Evolutionary conservation across 2,329 filamentous ascomycete species (phyloP).

Genomic region (Nemania sp.): DNA sequence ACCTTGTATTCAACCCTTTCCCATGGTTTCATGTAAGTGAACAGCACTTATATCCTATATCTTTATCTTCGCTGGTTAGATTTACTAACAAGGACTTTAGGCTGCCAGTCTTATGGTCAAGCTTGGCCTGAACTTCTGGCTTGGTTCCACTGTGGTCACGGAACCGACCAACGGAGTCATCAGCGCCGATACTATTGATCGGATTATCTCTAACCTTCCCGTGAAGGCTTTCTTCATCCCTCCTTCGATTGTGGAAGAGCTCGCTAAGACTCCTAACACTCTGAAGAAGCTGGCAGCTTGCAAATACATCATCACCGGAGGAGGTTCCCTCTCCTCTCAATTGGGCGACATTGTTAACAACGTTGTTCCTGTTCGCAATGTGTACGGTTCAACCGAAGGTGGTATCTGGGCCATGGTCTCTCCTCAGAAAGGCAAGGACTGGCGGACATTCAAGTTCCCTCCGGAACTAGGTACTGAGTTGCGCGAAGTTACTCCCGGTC

Average conservation of each 20-base stretch:
- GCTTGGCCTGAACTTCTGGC: constrained; percentile 31
- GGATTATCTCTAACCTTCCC: constrained; percentile 30
- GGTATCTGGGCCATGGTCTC: constrained; percentile 33
- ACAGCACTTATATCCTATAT: too few species aligned
- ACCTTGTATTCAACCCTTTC: constrained; percentile 32
- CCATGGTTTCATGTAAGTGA: constrained; percentile 32
- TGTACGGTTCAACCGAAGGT: constrained; percentile 32
- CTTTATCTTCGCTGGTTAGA: accelerated
- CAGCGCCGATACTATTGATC: constrained; percentile 31
- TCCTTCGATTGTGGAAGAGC: constrained; percentile 31
- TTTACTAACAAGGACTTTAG: constrained; percentile 9
- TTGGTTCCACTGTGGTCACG: constrained; percentile 31
- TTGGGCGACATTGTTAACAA: constrained; percentile 30
- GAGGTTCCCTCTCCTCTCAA: constrained; percentile 30
- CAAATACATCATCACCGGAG: constrained; percentile 33
- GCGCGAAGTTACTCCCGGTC: constrained; percentile 29
- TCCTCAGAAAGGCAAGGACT: constrained; percentile 29
- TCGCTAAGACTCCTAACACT: constrained; percentile 28
- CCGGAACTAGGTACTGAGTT: constrained; percentile 29
- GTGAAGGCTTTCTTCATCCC: constrained; percentile 32
- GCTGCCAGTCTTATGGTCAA: constrained; percentile 33
- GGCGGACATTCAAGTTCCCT: constrained; percentile 32
- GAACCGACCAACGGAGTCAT: constrained; percentile 32
- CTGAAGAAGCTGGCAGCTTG: constrained; percentile 26
- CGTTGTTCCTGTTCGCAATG: constrained; percentile 29